These are phyloP conservation scores for Domatiomyces globalis DNA, from an alignment of 2,329 filamentous ascomycete genomes.

Conservation along the genomic window DNA sequence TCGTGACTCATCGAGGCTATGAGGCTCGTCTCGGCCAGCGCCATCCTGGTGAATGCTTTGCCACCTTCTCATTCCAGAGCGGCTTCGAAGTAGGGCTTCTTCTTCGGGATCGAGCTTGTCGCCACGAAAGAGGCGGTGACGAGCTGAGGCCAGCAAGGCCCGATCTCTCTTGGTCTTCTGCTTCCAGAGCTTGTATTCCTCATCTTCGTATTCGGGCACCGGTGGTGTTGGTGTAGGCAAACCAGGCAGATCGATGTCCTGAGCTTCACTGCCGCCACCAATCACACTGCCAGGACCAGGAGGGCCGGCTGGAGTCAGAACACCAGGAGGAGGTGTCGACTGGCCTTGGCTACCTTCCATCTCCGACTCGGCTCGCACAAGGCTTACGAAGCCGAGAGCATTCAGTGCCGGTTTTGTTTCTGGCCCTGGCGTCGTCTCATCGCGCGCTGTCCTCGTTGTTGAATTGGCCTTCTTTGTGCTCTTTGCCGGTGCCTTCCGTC, in stretches of 20 bases:
- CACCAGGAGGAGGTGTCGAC: conserved; percentile 64
- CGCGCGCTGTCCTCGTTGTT: conserved; percentile 55
- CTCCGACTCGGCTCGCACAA: conserved; percentile 57
- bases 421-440: conserved; percentile 61
- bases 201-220: conserved; percentile 71
- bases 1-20: conserved; percentile 29
- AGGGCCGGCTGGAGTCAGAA: conserved; percentile 58
- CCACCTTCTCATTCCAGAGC: conserved; percentile 80
- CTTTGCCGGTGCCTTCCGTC: conserved; percentile 69
- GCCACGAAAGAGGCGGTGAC: conserved; percentile 71
- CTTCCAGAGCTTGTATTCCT: conserved; percentile 95
- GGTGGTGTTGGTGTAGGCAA: conserved; percentile 43
- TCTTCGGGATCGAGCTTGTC: conserved; percentile 76
- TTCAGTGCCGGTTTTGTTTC: conserved; percentile 62
- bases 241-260: conserved; percentile 78
- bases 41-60: conserved; percentile 63
- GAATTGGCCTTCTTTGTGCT: conserved; percentile 56
- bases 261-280: conserved; percentile 53
- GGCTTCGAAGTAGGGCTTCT: conserved; percentile 69
- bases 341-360: conserved; percentile 59
- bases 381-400: conserved; percentile 29
- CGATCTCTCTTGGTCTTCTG: conserved; percentile 96
- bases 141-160: conserved; percentile 69
- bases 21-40: conserved; percentile 38
- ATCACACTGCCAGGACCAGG: conserved; percentile 49